Evolutionary conservation across 768 basidiomycete genomes (phyloP).

Genomic region (Baorangia bicolor): DNA sequence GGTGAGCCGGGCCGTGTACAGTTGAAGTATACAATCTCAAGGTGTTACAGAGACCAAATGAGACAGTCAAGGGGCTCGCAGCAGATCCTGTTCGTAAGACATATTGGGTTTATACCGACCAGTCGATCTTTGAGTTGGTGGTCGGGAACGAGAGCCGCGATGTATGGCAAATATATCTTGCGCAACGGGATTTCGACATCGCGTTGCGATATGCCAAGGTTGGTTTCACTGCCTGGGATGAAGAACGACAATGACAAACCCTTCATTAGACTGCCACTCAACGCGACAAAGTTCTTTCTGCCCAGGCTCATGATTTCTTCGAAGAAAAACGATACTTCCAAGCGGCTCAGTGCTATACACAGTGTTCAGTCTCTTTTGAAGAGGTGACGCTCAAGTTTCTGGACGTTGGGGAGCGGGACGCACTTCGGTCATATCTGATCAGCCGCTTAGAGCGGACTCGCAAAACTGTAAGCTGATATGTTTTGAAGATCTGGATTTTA

Average conservation of each 20-base stretch:
- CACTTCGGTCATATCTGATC: slow-evolving; percentile 85
- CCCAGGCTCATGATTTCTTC: slow-evolving; percentile 82
- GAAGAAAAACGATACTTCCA: slow-evolving; percentile 80
- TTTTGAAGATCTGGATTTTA: not conserved
- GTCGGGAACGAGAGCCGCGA: slow-evolving; percentile 88
- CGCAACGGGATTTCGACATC: slow-evolving; percentile 71
- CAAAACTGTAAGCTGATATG: slow-evolving; percentile 60
- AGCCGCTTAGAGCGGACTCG: slow-evolving; percentile 82
- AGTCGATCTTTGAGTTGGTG: slow-evolving; percentile 84
- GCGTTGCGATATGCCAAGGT: slow-evolving; percentile 86
- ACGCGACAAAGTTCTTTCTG: slow-evolving; percentile 77
- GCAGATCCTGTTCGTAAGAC: slow-evolving; percentile 87
- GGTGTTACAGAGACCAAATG: slow-evolving; percentile 62
- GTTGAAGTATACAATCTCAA: slow-evolving; percentile 6
- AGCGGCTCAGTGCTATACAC: slow-evolving; percentile 90
- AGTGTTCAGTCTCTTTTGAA: slow-evolving; percentile 85
- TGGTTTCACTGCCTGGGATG: slow-evolving; percentile 10
- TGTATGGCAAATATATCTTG: slow-evolving; percentile 90
- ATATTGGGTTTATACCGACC: slow-evolving; percentile 92
- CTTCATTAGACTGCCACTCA: slow-evolving; percentile 76
- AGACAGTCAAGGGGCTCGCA: slow-evolving; percentile 70
- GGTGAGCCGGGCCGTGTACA: slow-evolving; percentile 43
- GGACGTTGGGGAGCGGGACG: slow-evolving; percentile 87
- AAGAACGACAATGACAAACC: not conserved
- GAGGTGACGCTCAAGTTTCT: slow-evolving; percentile 89